Percentiles rank a stretch among this genome's conserved stretches.
Conservation (phyloP, 306 rosid species). For the Nissolia schottii region DNA sequence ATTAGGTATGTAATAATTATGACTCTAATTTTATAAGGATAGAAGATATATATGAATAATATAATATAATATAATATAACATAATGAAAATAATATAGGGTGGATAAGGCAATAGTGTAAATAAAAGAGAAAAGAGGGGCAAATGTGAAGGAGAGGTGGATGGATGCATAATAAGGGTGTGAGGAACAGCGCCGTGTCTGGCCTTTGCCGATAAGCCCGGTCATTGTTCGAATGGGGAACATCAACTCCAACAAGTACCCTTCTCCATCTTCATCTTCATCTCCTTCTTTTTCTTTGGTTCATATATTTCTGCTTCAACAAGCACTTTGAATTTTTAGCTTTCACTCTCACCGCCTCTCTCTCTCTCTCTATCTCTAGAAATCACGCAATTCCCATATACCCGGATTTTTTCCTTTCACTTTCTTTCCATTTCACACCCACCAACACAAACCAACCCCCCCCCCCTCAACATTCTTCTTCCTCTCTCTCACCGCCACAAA, state of each 20-base stretch:
- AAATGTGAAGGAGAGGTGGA: constrained; percentile 7
- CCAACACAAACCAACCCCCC: constrained; percentile 26
- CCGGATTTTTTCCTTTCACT: constrained; percentile 8
- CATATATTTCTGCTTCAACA: not conserved
- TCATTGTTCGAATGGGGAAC: constrained; percentile 29
- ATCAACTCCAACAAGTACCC: not conserved
- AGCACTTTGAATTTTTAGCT: not conserved
- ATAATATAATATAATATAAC: too few relatives aligned
- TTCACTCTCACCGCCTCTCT: not conserved
- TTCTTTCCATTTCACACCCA: constrained; percentile 32
- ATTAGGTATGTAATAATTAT: too few relatives aligned
- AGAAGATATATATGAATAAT: not conserved
- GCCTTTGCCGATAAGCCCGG: constrained; percentile 33
- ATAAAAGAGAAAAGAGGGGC: constrained; percentile 18
- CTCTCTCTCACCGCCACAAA: not conserved
- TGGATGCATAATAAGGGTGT: not conserved
- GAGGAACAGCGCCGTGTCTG: constrained; percentile 28
- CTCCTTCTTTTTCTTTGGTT: not conserved
- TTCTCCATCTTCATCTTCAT: not conserved
- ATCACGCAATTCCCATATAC: constrained; percentile 26
- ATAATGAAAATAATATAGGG: not conserved
- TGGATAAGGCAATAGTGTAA: constrained; percentile 19
- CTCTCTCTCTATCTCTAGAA: not conserved
- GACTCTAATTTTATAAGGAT: not conserved
- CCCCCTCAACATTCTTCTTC: constrained; percentile 14